Conservation (phyloP, 2,329 filamentous ascomycete genomes). For the Daldinia sp. region DNA sequence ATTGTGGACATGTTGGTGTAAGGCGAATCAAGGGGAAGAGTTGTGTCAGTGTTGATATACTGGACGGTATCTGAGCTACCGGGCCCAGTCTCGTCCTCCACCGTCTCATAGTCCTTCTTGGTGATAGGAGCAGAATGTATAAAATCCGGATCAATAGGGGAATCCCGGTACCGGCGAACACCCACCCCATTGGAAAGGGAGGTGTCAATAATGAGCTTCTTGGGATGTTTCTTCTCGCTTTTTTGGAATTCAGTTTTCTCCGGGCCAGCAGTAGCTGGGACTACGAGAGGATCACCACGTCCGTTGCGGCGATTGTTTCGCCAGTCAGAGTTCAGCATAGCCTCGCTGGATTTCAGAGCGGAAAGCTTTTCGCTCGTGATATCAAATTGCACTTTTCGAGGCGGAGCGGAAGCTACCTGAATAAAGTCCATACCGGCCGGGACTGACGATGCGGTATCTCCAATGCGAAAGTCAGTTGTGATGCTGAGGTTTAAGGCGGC, state of each 20-base stretch:
- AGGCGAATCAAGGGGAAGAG: too few relatives aligned
- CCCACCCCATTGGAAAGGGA: constrained; percentile 27
- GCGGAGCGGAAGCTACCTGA: constrained; percentile 9
- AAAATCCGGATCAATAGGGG: constrained; percentile 45
- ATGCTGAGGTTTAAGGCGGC: background rate
- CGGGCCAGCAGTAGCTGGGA: constrained; percentile 39
- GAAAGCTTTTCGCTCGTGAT: background rate
- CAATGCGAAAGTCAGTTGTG: background rate
- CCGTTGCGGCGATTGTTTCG: constrained; percentile 35
- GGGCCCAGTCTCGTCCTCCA: constrained; percentile 28
- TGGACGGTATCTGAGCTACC: background rate
- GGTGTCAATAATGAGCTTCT: constrained; percentile 38
- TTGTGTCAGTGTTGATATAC: background rate
- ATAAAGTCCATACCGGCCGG: background rate
- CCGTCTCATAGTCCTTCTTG: constrained; percentile 42
- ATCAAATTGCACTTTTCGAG: constrained; percentile 5
- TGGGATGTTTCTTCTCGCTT: constrained; percentile 18
- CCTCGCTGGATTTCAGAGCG: constrained; percentile 21
- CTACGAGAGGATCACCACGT: background rate
- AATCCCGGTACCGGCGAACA: constrained; percentile 41
- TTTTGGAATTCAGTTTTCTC: constrained; percentile 37
- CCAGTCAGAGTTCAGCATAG: constrained; percentile 37
- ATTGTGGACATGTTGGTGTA: constrained; percentile 9
- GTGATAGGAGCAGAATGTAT: constrained; percentile 50
- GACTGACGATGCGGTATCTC: background rate